These are phyloP conservation scores for Cerioporus squamosus DNA, from an alignment of 1,284 basidiomycete species.

Conservation along the genomic window DNA sequence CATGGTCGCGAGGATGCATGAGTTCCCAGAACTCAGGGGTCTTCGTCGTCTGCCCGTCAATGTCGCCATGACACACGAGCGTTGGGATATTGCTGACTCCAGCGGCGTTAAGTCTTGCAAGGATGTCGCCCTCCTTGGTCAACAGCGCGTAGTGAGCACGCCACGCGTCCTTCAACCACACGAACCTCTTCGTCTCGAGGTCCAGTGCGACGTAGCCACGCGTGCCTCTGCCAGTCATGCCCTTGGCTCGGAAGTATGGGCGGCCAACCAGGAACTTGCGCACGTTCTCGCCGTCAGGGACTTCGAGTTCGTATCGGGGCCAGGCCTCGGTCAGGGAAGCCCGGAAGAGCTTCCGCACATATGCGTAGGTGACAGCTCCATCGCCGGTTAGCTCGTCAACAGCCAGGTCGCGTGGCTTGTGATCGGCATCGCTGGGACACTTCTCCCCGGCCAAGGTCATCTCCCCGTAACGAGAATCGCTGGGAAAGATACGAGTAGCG, in stretches of 20 bases:
- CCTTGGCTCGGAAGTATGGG: slow-evolving; percentile 1
- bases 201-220: slow-evolving; percentile 13
- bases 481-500: too few species aligned
- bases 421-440: too few species aligned
- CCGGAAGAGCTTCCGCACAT: slow-evolving; percentile 4
- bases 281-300: neutral
- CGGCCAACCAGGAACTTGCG: slow-evolving; percentile 7
- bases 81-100: slow-evolving; percentile 1
- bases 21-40: neutral
- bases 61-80: slow-evolving; percentile 15
- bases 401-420: too few species aligned
- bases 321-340: neutral
- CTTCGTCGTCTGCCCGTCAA: slow-evolving; percentile 4
- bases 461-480: too few species aligned
- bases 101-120: slow-evolving; percentile 1
- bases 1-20: neutral
- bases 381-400: too few species aligned
- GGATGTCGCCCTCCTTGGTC: slow-evolving; percentile 10
- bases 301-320: slow-evolving; percentile 4
- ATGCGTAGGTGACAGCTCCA: neutral
- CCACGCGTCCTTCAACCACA: slow-evolving; percentile 19
- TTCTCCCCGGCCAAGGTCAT: too few species aligned
- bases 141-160: neutral
- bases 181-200: neutral
- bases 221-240: slow-evolving; percentile 8